These are phyloP conservation scores for Coemansia sp. DNA, from an alignment of 192 early-diverging fungal genomes.

Conservation along the genomic window DNA sequence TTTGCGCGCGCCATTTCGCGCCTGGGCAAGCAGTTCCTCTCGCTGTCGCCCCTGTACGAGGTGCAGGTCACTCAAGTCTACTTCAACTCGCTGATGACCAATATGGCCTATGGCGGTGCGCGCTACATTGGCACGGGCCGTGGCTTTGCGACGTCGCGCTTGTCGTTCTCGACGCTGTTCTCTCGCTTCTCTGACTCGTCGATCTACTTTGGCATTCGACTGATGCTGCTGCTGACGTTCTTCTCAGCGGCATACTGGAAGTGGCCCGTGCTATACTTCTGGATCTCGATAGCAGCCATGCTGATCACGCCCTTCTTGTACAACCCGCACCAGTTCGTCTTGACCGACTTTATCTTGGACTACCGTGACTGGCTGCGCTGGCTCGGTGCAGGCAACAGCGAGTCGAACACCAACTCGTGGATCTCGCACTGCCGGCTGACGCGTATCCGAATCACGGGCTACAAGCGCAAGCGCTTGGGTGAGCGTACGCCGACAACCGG, in stretches of 20 bases:
- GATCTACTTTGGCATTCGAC: slow-evolving; percentile 71
- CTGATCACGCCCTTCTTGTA: slow-evolving; percentile 81
- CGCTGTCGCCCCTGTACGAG: slow-evolving; percentile 80
- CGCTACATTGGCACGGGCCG: slow-evolving; percentile 84
- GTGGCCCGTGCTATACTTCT: slow-evolving; percentile 75
- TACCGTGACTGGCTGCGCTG: slow-evolving; percentile 80
- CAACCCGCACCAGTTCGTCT: slow-evolving; percentile 87
- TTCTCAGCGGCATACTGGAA: slow-evolving; percentile 71
- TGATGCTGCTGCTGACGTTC: slow-evolving; percentile 71
- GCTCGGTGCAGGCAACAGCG: slow-evolving; percentile 78
- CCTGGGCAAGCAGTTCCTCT: slow-evolving; percentile 76
- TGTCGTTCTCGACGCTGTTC: slow-evolving; percentile 72
- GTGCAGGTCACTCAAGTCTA: slow-evolving; percentile 86
- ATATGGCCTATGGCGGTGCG: slow-evolving; percentile 76
- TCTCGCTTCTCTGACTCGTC: slow-evolving; percentile 72
- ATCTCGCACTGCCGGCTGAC: slow-evolving; percentile 69
- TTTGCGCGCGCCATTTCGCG: slow-evolving; percentile 68
- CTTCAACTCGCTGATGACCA: slow-evolving; percentile 75
- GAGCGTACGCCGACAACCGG: slow-evolving; percentile 63
- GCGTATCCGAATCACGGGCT: slow-evolving; percentile 73
- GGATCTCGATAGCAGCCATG: slow-evolving; percentile 75
- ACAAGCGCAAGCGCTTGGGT: slow-evolving; percentile 72
- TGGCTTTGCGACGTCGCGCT: slow-evolving; percentile 78
- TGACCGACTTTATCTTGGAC: slow-evolving; percentile 75
- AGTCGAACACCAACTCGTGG: slow-evolving; percentile 75